phyloP scores from a whole-genome alignment of 108 stramenopile genomes.

The Cyclostephanos invisitatus region DNA sequence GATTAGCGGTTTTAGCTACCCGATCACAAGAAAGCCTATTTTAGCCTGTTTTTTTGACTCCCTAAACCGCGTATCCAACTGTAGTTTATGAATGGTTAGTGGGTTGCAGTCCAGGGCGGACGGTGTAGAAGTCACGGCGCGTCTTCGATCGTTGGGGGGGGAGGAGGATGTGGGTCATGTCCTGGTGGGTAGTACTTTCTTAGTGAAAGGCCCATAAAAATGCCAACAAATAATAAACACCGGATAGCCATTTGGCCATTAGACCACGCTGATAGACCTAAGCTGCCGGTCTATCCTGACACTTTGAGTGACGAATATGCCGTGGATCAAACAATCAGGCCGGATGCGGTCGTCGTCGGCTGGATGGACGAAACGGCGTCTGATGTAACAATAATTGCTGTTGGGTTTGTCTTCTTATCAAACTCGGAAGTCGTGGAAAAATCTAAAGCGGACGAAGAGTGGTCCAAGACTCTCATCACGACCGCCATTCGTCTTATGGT shows the following conservation, averaged over 20 bases:
- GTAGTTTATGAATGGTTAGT: no score
- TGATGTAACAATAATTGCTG: background rate
- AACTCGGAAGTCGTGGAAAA: background rate
- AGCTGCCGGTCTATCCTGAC: background rate
- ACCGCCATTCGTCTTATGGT: background rate
- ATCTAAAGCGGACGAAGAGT: background rate
- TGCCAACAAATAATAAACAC: background rate
- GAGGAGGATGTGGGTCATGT: no score
- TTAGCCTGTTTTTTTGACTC: no score
- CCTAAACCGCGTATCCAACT: no score
- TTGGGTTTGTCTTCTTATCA: background rate
- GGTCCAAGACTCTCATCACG: background rate
- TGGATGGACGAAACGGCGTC: constrained; percentile 8
- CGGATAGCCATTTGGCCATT: constrained; percentile 4
- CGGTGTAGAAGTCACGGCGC: no score
- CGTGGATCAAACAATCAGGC: background rate
- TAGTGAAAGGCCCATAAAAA: background rate
- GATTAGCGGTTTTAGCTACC: no score
- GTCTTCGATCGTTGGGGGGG: no score
- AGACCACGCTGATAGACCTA: background rate
- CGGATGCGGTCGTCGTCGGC: constrained; percentile 1
- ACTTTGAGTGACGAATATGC: background rate
- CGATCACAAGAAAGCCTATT: no score
- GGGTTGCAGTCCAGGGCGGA: no score
- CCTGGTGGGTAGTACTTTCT: no score